phyloP scores from a whole-genome alignment of 495 filamentous ascomycete species.

The Pseudomonodictys pantanalensis region DNA sequence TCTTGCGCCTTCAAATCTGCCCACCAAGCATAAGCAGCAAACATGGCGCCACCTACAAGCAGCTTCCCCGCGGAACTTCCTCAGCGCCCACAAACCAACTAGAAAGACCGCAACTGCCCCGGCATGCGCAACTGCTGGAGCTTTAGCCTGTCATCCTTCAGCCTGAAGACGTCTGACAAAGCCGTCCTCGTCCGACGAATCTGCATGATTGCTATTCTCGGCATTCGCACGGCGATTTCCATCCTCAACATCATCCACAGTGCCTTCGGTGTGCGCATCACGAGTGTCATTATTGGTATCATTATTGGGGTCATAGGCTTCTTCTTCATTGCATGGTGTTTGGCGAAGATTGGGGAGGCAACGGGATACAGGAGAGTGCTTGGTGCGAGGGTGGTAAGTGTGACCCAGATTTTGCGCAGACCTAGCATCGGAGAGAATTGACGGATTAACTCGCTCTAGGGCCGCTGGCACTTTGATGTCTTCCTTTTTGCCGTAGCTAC shows the following conservation, averaged over 20 bases:
- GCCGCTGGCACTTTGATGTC: slow-evolving; percentile 11
- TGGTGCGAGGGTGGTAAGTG: slow-evolving; percentile 6
- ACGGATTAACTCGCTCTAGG: background rate
- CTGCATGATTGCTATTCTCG: slow-evolving; percentile 13
- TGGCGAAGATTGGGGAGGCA: slow-evolving; percentile 15
- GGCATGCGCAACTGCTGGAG: slow-evolving; percentile 9
- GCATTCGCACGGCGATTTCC: slow-evolving; percentile 7
- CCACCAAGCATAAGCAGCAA: background rate
- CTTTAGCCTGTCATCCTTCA: slow-evolving; percentile 2
- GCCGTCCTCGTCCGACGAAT: slow-evolving; percentile 8
- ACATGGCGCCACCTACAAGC: background rate
- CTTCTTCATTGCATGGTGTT: slow-evolving; percentile 13
- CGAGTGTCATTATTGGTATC: background rate
- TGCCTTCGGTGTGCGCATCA: background rate
- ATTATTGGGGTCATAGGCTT: slow-evolving; percentile 7
- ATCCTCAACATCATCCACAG: background rate
- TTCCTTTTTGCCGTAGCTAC: background rate
- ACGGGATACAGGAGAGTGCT: background rate
- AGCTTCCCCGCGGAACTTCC: background rate
- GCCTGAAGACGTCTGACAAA: background rate
- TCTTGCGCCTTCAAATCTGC: too few relatives aligned
- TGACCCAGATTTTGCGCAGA: background rate
- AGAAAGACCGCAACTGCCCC: slow-evolving; percentile 13
- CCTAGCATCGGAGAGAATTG: background rate
- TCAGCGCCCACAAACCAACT: background rate